phyloP scores from a whole-genome alignment of 1,139 yeast genomes.

The Pichia sp. region DNA sequence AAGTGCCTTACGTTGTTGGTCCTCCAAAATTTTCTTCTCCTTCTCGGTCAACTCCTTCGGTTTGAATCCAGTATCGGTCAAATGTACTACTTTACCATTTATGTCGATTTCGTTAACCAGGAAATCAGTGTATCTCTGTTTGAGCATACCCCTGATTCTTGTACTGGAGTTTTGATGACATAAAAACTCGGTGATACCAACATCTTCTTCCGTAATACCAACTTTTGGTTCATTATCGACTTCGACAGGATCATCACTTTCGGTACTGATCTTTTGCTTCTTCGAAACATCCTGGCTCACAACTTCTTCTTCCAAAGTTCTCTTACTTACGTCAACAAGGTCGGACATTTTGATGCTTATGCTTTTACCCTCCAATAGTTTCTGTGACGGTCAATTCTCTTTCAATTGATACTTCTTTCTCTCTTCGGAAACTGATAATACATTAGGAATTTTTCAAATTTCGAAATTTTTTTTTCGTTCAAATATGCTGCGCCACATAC shows the following conservation, averaged over 20 bases:
- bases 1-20: conserved; percentile 36
- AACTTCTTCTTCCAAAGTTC: not conserved
- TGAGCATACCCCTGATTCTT: conserved; percentile 76
- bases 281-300: not conserved
- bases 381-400: too few species aligned
- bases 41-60: conserved; percentile 52
- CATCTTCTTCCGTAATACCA: conserved; percentile 32
- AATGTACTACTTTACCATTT: conserved; percentile 67
- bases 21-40: conserved; percentile 32
- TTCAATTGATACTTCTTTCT: too few species aligned
- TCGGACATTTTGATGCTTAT: conserved; percentile 11
- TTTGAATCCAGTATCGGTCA: conserved; percentile 69
- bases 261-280: not conserved
- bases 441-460: not conserved
- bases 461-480: not conserved
- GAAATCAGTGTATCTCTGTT: conserved; percentile 92
- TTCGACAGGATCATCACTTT: not conserved
- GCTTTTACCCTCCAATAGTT: too few species aligned
- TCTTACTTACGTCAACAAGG: not conserved
- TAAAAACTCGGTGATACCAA: conserved; percentile 70
- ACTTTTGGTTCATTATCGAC: conserved; percentile 6
- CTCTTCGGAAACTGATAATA: too few species aligned
- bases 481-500: not conserved
- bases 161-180: conserved; percentile 30
- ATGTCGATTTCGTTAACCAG: conserved; percentile 80